phyloP scores from a whole-genome alignment of 2,329 filamentous ascomycete genomes.

The Diaporthe eres region DNA sequence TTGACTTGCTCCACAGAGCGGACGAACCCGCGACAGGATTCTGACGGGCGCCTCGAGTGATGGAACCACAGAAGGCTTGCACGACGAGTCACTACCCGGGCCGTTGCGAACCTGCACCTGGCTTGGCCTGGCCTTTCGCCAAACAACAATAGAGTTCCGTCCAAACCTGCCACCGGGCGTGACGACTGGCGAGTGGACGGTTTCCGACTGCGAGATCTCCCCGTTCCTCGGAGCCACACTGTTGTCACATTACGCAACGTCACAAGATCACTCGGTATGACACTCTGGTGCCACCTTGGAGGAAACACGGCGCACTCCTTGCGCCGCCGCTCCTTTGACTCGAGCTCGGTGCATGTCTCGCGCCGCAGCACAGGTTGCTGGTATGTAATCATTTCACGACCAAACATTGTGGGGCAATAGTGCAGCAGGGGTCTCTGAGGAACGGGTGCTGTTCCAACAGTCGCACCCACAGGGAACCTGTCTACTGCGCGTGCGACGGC shows the following conservation, averaged over 20 bases:
- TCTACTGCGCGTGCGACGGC: conserved; percentile 17
- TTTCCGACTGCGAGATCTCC: not conserved
- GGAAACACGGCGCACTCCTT: not conserved
- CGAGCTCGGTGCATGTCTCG: conserved; percentile 2
- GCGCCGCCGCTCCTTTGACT: conserved; percentile 11
- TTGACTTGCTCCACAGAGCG: conserved; percentile 36
- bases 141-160: conserved; percentile 18
- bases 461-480: conserved; percentile 1
- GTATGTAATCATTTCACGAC: conserved; percentile 14
- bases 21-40: conserved; percentile 36
- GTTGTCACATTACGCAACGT: conserved; percentile 18
- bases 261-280: conserved; percentile 15
- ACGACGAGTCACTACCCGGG: conserved; percentile 16
- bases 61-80: conserved; percentile 33
- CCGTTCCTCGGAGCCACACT: not conserved
- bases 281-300: not conserved
- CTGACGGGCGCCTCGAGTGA: conserved; percentile 32
- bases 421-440: conserved; percentile 28
- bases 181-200: not conserved
- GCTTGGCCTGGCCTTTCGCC: conserved; percentile 8
- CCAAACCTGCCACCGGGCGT: conserved; percentile 17
- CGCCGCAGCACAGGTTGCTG: conserved; percentile 7
- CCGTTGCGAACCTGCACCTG: conserved; percentile 13
- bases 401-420: conserved; percentile 15
- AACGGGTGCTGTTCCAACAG: conserved; percentile 26